Base-by-base conservation (phyloP, 2,329 filamentous ascomycete species). In the Cercospora janseana region DNA sequence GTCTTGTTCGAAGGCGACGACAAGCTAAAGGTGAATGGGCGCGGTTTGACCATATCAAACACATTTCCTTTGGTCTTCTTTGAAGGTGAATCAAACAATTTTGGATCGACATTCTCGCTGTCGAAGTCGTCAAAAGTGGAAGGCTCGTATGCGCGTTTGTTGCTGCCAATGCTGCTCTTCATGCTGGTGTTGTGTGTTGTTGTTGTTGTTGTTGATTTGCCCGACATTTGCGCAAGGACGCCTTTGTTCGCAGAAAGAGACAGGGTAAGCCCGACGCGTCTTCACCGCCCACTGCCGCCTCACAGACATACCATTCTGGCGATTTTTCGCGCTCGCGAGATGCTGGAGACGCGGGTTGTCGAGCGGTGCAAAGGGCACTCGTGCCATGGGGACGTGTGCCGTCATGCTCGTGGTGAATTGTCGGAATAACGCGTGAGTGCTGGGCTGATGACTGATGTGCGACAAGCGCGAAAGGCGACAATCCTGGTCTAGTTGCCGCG, bases 331-430 rank as follows among this genome's bases (percentile, higher is more conserved):
- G 70, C 82, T 88, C 20, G 83, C 84, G 62, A 92, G 74, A 57
- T 76, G 81, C 69, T 88, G 85, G 20, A 91, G 76, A 60, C 87
- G 81, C 49, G 82, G 74, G 60, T 77, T 78, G 66, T 87, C 81
- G 47, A 91, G 76, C 41, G 84, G 84, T 66, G 83, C 87, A 69
- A 91, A 90, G 4, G 87, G 87, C 71, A 88, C 85, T 64, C 87
- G 81, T 55, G 63, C 60, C 58, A 66, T 58, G 38, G 66, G 61
- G 10, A 55, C 57, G 57, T 61, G 60, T 23, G 66, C 57, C 15
- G 66, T 67, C 49, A 51, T 55, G 44, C 28, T 15, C 20, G 41
- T 40, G 48, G 51, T 54, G 46, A 46, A 46, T 50, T 52, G 41
- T 53, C 50, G 41, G 47, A 28, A 16, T 29, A n/a, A 24, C n/a